Conservation (phyloP, 768 basidiomycete species). For the Boletus vinaceobasis region DNA sequence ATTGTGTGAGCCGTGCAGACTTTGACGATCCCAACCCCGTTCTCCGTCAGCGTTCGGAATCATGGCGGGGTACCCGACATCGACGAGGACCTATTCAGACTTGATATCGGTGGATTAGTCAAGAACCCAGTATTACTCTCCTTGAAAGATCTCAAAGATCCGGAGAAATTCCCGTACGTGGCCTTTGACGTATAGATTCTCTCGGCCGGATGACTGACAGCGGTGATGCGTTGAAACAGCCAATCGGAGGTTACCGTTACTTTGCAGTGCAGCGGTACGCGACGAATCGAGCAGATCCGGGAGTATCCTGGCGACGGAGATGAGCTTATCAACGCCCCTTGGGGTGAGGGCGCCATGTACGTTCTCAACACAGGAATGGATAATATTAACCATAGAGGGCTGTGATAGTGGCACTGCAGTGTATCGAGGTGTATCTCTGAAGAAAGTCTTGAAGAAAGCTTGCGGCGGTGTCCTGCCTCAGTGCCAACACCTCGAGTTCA, state of each 20-base stretch:
- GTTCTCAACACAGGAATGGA: slow-evolving; percentile 1
- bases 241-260: slow-evolving; percentile 50
- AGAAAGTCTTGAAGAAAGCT: slow-evolving; percentile 51
- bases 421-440: slow-evolving; percentile 50
- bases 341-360: slow-evolving; percentile 53
- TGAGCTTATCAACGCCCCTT: slow-evolving; percentile 50
- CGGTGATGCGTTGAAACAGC: slow-evolving; percentile 20
- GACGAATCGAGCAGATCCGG: slow-evolving; percentile 49
- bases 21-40: too few relatives aligned
- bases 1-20: background rate
- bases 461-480: slow-evolving; percentile 49
- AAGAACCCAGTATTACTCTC: slow-evolving; percentile 42
- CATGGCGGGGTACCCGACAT: slow-evolving; percentile 53
- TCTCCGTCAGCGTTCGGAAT: slow-evolving; percentile 43
- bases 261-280: slow-evolving; percentile 53
- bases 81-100: slow-evolving; percentile 42
- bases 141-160: slow-evolving; percentile 48
- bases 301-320: slow-evolving; percentile 55
- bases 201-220: background rate
- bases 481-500: slow-evolving; percentile 51
- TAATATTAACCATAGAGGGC: slow-evolving; percentile 23
- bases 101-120: slow-evolving; percentile 53
- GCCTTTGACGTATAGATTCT: background rate
- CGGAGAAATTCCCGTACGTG: slow-evolving; percentile 44
- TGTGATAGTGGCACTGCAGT: slow-evolving; percentile 45